Base-by-base conservation (phyloP, 768 basidiomycete genomes). In the Collybiopsis confluens region DNA sequence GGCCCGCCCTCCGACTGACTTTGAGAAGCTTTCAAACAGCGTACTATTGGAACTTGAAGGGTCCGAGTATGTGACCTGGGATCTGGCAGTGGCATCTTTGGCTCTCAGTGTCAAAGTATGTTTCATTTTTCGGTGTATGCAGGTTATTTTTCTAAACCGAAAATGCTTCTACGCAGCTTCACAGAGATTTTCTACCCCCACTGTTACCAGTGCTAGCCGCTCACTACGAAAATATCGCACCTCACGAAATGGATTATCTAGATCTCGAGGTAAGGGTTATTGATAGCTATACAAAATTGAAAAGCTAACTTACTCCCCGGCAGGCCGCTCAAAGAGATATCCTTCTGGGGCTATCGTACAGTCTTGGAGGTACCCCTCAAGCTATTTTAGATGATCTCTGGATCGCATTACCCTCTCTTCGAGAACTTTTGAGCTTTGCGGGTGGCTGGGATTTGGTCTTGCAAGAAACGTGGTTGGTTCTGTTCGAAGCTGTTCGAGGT, bases 161-260 rank as follows among this genome's bases (percentile, higher is more conserved):
- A 24, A 47, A 9, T 18, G 36, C 8, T 23, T 20, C 20, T 42
- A 38, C 28, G 37, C 55, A 87, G 84, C 73, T 81, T 51, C 82
- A 87, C 67, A 79, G 85, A 13, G 86, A 88, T 64, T 78, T 81
- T 43, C 65, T 87, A 16, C 58, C 68, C 1, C 86, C 86, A 10
- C 70, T 86, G 5, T 60, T 68, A 11, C 81, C 83, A 1, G 72
- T 86, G 1, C 73, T 70, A 47, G 73, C 79, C 0, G 59, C 62
- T 33, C 82, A 85, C 47, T 86, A 80, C 58, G 61, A 80, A 9
- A 56, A 61, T 0, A 52, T 88, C 16, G 77, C 82, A 1, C 79
- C 79, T 1, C 75, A 81, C 61, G 30, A 60, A 0, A 62, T 82
- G 48, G 64, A 64, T 2, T 73, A 73, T 30, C 72, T 73, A 3